Evolutionary conservation across 2,329 filamentous ascomycete genomes (phyloP).

Genomic region (Cordyceps tenuipes): DNA sequence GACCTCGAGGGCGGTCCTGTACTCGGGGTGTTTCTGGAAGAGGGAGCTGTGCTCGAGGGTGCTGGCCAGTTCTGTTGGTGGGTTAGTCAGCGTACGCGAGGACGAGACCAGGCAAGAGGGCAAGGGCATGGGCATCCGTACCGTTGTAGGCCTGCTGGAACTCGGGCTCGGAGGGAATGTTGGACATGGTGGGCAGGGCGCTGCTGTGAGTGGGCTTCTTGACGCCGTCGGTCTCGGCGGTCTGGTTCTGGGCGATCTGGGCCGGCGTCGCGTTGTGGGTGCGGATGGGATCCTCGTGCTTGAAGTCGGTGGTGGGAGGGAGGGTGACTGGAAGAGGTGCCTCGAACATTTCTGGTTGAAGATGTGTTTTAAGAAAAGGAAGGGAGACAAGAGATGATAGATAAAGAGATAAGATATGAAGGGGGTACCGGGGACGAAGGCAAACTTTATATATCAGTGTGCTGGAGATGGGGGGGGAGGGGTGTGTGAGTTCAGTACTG

Average conservation of each 20-base stretch:
- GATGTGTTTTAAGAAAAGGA: neutral
- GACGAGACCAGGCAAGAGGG: neutral
- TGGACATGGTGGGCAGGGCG: conserved; percentile 52
- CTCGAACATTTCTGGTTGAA: neutral
- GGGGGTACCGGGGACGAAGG: neutral
- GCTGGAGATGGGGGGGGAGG: neutral
- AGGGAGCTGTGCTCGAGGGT: conserved; percentile 91
- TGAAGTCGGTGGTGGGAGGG: conserved; percentile 5
- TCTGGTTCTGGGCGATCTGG: conserved; percentile 9
- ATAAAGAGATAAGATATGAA: neutral
- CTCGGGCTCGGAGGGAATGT: conserved; percentile 83
- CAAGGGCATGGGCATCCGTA: conserved; percentile 31
- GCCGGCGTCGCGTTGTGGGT: conserved; percentile 5
- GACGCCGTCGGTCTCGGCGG: conserved; percentile 10
- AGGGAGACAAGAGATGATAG: neutral
- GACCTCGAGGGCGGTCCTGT: conserved; percentile 81
- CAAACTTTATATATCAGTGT: neutral
- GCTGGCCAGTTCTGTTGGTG: conserved; percentile 69
- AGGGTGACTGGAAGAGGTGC: conserved; percentile 7
- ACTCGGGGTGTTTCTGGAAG: conserved; percentile 91
- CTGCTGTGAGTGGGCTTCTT: conserved; percentile 10
- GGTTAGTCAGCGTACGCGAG: neutral
- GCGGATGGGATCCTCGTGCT: conserved; percentile 1
- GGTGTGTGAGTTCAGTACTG: neutral
- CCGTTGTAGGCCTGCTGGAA: conserved; percentile 98